phyloP scores from a whole-genome alignment of 2,329 filamentous ascomycete species.

The Hypoxylon sp. region DNA sequence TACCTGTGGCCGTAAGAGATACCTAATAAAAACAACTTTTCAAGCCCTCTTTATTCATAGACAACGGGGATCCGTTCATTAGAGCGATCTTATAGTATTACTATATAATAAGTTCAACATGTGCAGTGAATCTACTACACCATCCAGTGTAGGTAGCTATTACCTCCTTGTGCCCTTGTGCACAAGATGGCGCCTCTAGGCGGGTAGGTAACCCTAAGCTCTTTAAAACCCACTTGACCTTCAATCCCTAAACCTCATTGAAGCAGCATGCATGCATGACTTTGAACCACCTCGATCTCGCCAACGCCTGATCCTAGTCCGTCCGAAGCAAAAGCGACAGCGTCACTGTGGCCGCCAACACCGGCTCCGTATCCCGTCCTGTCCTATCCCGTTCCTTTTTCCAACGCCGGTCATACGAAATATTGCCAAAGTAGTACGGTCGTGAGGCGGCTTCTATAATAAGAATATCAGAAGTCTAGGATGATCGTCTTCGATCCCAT shows the following conservation, averaged over 20 bases:
- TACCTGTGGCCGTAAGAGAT: too few relatives aligned
- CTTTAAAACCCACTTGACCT: not conserved
- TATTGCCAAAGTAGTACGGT: not conserved
- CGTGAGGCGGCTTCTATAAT: not conserved
- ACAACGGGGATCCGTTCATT: not conserved
- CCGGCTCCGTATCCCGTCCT: constrained; percentile 5
- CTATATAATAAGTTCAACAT: constrained; percentile 8
- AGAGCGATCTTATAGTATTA: constrained; percentile 11
- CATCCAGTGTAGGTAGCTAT: constrained; percentile 5
- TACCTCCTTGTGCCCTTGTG: constrained; percentile 9
- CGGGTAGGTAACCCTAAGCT: not conserved
- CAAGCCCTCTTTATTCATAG: too few relatives aligned
- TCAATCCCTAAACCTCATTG: constrained; percentile 7
- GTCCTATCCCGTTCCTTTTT: constrained; percentile 1
- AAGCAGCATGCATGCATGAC: constrained; percentile 13
- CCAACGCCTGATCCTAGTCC: constrained; percentile 8
- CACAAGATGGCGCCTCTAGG: not conserved
- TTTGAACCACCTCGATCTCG: constrained; percentile 1
- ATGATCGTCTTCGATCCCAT: not conserved
- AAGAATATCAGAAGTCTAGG: constrained; percentile 1
- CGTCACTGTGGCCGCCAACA: not conserved
- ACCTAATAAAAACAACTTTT: too few relatives aligned
- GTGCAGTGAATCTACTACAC: not conserved
- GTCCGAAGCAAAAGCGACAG: constrained; percentile 9
- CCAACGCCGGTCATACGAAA: constrained; percentile 9